Conservation (phyloP, 2,329 filamentous ascomycete genomes). For the Microdochium nivale region DNA sequence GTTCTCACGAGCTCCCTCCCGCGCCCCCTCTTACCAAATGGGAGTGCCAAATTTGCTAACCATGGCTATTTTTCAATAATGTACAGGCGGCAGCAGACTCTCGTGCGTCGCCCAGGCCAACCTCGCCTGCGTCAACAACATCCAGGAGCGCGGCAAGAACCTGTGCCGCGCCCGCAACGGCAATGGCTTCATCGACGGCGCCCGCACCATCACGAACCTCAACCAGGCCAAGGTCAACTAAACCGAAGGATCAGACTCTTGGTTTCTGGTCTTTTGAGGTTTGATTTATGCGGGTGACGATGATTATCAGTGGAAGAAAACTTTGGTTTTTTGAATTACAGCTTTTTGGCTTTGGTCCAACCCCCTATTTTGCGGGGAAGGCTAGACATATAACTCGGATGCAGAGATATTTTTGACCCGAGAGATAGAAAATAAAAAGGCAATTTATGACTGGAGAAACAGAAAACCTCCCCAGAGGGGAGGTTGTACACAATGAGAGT, state of each 20-base stretch:
- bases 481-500: too few relatives aligned
- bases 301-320: neutral
- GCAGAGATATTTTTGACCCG: too few relatives aligned
- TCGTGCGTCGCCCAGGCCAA: conserved; percentile 7
- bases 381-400: too few relatives aligned
- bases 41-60: neutral
- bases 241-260: neutral
- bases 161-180: conserved; percentile 5
- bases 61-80: neutral
- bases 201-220: neutral
- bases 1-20: neutral
- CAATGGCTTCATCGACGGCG: neutral
- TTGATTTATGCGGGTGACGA: too few relatives aligned
- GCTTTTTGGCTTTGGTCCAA: neutral
- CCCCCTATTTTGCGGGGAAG: too few relatives aligned
- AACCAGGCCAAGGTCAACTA: neutral
- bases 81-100: conserved; percentile 4
- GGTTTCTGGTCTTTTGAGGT: neutral
- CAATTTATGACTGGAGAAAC: neutral
- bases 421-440: neutral
- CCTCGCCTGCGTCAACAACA: conserved; percentile 3
- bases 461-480: neutral
- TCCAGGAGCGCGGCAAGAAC: conserved; percentile 7
- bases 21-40: neutral
- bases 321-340: neutral